These are phyloP conservation scores for Viridothelium virens DNA, from an alignment of 495 filamentous ascomycete genomes.

Conservation along the genomic window DNA sequence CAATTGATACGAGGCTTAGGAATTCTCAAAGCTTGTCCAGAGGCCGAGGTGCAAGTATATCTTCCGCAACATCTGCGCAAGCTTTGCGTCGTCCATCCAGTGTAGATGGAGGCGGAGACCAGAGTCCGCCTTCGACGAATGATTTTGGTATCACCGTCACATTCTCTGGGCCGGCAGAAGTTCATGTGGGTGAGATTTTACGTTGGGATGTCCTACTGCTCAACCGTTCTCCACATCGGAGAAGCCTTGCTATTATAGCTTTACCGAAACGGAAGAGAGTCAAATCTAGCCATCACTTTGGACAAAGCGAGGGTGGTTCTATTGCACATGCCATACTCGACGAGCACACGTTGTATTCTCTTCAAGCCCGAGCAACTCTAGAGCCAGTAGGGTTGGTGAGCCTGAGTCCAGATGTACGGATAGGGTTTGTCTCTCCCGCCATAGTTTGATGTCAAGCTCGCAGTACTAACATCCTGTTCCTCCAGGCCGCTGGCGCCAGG, in stretches of 20 bases:
- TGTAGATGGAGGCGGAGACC: slow-evolving; percentile 42
- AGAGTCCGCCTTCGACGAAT: slow-evolving; percentile 37
- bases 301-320: slow-evolving; percentile 27
- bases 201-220: slow-evolving; percentile 84
- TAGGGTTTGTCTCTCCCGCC: slow-evolving; percentile 56
- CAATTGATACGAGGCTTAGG: slow-evolving; percentile 43
- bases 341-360: slow-evolving; percentile 73
- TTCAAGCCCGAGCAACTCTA: slow-evolving; percentile 63
- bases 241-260: slow-evolving; percentile 73
- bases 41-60: neutral
- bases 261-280: slow-evolving; percentile 64
- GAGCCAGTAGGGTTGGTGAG: slow-evolving; percentile 70
- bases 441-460: neutral
- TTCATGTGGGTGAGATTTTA: slow-evolving; percentile 68
- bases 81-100: slow-evolving; percentile 34
- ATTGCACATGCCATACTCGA: slow-evolving; percentile 76
- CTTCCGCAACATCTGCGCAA: neutral
- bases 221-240: slow-evolving; percentile 60
- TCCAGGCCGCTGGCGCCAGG: slow-evolving; percentile 60
- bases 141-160: slow-evolving; percentile 72
- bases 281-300: slow-evolving; percentile 52
- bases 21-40: slow-evolving; percentile 7
- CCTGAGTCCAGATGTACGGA: slow-evolving; percentile 71
- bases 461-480: slow-evolving; percentile 17
- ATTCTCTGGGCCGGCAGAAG: slow-evolving; percentile 53